Percentiles rank a stretch among this genome's conserved stretches.
Conservation (phyloP, 2,329 filamentous ascomycete genomes). For the Rhinocladiella mackenziei region DNA sequence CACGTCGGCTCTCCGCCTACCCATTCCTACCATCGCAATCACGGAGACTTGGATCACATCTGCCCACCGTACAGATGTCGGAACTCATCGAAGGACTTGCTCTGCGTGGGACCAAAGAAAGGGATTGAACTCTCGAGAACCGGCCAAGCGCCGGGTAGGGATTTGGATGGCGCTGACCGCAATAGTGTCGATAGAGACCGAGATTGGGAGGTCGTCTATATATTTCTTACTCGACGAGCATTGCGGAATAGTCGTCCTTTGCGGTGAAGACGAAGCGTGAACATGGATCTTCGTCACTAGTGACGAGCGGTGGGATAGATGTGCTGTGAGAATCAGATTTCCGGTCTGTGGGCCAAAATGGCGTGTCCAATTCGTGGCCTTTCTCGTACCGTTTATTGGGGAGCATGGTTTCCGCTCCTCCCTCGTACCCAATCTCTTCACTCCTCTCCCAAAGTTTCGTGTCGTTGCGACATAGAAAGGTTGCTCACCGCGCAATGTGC, state of each 20-base stretch:
- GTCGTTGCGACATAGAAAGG: constrained; percentile 13
- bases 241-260: no score
- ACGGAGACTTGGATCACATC: not conserved
- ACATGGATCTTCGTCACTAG: constrained; percentile 19
- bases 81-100: not conserved
- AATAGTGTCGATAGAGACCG: not conserved
- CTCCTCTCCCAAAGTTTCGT: constrained; percentile 7
- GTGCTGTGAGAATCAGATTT: constrained; percentile 8
- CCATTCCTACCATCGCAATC: not conserved
- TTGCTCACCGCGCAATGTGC: constrained; percentile 9
- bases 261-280: constrained; percentile 8
- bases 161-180: not conserved
- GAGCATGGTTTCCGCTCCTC: no score
- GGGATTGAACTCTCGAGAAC: not conserved
- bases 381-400: constrained; percentile 1
- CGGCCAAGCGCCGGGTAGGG: no score
- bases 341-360: constrained; percentile 1
- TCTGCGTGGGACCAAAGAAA: not conserved
- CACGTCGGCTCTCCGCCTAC: no score
- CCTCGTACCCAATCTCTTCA: constrained; percentile 2
- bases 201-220: not conserved
- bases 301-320: constrained; percentile 2
- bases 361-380: not conserved
- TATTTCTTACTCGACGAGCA: not conserved
- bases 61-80: not conserved